These are phyloP conservation scores for Dryas octopetala DNA, from an alignment of 306 rosid species.

Conservation along the genomic window DNA sequence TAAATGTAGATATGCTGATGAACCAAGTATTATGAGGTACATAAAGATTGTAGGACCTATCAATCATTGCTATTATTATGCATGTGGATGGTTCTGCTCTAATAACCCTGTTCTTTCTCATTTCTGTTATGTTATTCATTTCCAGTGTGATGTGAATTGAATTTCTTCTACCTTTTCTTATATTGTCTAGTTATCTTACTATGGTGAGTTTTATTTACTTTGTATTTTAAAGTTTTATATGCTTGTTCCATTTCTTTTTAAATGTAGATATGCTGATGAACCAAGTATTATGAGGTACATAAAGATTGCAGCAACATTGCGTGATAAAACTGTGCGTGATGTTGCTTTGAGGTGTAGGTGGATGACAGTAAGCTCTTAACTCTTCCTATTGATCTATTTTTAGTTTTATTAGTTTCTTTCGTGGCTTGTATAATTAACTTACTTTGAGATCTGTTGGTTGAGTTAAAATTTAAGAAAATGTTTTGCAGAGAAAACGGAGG, in stretches of 20 bases:
- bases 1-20: constrained; percentile 63
- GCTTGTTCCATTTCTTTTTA: constrained; percentile 14
- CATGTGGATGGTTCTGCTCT: not conserved
- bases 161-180: constrained; percentile 4
- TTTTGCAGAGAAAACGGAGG: constrained; percentile 90
- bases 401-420: not conserved
- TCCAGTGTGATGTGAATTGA: not conserved
- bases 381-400: constrained; percentile 26
- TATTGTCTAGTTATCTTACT: constrained; percentile 1
- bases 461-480: constrained; percentile 30
- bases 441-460: constrained; percentile 16
- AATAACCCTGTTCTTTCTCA: not conserved
- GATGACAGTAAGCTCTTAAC: constrained; percentile 76
- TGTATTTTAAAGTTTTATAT: constrained; percentile 19
- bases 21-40: constrained; percentile 90
- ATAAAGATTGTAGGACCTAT: constrained; percentile 63
- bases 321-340: constrained; percentile 95
- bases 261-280: constrained; percentile 70
- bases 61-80: not conserved
- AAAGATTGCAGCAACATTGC: constrained; percentile 88
- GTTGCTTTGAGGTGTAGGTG: constrained; percentile 99
- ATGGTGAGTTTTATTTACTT: constrained; percentile 6
- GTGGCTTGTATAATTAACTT: not conserved
- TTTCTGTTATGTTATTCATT: not conserved
- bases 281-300: constrained; percentile 92